Base-by-base conservation (phyloP, 805 yeast species). In the Pichia gijzeniarum region DNA sequence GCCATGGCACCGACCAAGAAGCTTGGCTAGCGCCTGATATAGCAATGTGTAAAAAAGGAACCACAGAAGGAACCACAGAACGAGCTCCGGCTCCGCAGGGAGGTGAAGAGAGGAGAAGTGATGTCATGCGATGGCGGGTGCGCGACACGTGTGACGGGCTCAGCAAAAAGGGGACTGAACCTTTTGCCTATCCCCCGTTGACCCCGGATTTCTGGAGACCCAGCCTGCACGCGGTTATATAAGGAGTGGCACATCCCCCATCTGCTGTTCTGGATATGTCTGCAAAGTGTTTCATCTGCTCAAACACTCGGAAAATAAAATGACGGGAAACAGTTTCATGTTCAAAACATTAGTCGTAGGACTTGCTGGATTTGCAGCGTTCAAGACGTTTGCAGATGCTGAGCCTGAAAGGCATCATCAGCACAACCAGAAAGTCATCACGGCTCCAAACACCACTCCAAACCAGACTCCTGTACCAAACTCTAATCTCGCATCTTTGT, bases 271-370 rank as follows among this genome's bases (percentile, higher is more conserved):
- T 10, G 91, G 90, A 50, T 71, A 76, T 25, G 28, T 6, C 6
- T 25, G 28, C 9, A 7, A 25, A 10, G 10, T 6, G 28, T 25
- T 25, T n/a, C n/a, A n/a, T n/a, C n/a, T n/a, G n/a, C n/a, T n/a
- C n/a, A n/a, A n/a, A n/a, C n/a, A n/a, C n/a, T n/a, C n/a, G n/a
- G n/a, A n/a, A n/a, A n/a, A n/a, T n/a, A 48, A 95, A 90, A 55
- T 93, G 70, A 71, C 93, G 98, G 59, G 82, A 89, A 25, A 36
- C 5, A 34, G 20, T 16, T 33, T 32, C 12, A 34, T 41, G 33
- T 18, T 41, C 13, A 34, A 41, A 19, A 22, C 47, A 38, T 25
- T 42, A 10, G 59, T 57, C 14, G 53, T 62, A 12, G 62, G 62
- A 20, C 52, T 57, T 7, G 56, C 63, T 9, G 61, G 63, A 32